Evolutionary conservation across 1,139 yeast genomes (phyloP).

Genomic region (Pichia sp.): DNA sequence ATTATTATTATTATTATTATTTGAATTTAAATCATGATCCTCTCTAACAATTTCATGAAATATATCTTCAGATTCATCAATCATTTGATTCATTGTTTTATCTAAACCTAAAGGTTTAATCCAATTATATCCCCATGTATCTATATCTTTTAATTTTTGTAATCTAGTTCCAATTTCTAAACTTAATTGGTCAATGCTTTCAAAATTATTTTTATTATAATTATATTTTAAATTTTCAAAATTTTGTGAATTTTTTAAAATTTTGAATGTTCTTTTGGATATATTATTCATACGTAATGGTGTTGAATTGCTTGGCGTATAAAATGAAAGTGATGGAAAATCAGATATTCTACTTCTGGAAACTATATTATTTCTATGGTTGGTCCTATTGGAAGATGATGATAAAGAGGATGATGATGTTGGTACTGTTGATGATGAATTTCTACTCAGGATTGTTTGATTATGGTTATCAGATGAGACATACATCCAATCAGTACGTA

Average conservation of each 20-base stretch:
- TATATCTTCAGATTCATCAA: conserved; percentile 23
- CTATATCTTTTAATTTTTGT: conserved; percentile 38
- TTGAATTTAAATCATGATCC: neutral
- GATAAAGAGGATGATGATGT: no score
- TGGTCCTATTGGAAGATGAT: neutral
- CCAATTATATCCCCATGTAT: conserved; percentile 43
- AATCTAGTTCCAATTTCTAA: conserved; percentile 21
- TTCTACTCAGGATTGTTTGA: neutral
- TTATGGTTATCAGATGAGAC: conserved; percentile 6
- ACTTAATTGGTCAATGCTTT: conserved; percentile 24
- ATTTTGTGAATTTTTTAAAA: conserved; percentile 5
- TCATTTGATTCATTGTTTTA: conserved; percentile 41
- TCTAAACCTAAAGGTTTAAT: conserved; percentile 52
- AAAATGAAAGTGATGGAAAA: conserved; percentile 17
- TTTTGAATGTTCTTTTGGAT: conserved; percentile 2
- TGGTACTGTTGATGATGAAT: no score
- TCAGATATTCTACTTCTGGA: conserved; percentile 5
- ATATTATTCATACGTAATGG: conserved; percentile 8
- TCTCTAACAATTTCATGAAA: conserved; percentile 5
- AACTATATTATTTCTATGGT: neutral
- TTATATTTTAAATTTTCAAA: conserved; percentile 7
- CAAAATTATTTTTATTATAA: conserved; percentile 4
- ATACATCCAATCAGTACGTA: conserved; percentile 38
- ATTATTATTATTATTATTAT: neutral
- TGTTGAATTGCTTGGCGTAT: conserved; percentile 10